Base-by-base conservation (phyloP, 495 filamentous ascomycete genomes). In the Penicillium desertorum region DNA sequence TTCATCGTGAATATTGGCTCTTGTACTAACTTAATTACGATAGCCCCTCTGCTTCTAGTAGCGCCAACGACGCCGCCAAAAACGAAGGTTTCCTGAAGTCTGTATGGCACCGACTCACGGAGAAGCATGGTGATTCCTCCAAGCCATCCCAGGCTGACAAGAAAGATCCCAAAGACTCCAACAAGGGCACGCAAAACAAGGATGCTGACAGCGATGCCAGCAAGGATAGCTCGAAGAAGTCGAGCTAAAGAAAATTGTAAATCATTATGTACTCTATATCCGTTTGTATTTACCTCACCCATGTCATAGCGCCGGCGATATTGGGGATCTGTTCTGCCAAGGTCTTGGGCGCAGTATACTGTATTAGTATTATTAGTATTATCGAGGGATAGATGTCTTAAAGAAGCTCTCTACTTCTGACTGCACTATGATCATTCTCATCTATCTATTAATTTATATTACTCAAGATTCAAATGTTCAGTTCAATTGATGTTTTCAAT, bases 31-130 rank as follows among this genome's bases (percentile, higher is more conserved):
- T 7, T 37, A 16, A 10, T 19, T 14, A 16, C 19, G 17, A 6
- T 29, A 67, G 61, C 39, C 54, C 63, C 44, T 56, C 67, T 9
- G 43, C 49, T 23, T 54, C 62, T 30, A 51, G 51, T 5, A 36
- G 62, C 25, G 41, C 57, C 30, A 67, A 66, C 6, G 79, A 84
- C 8, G 66, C 77, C 11, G 79, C 87, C 62, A 88, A 88, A 72
- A 80, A 86, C 61, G 89, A 94, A 74, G 88, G 92, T 9, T 93
- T 96, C 65, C 73, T 97, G 46, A 96, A 92, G 70, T 86, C 85
- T 17, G 82, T 92, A 45, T 97, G 92, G 92, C 87, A 96, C 64
- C 89, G 84, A 58, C 67, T 98, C 30, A 96, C 87, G 45, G 87
- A 90, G 61, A 85, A 93, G 61, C 83, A 86, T 47, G 80, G 82